Conservation (phyloP, 2,329 filamentous ascomycete species). For the Xylaria sp. region DNA sequence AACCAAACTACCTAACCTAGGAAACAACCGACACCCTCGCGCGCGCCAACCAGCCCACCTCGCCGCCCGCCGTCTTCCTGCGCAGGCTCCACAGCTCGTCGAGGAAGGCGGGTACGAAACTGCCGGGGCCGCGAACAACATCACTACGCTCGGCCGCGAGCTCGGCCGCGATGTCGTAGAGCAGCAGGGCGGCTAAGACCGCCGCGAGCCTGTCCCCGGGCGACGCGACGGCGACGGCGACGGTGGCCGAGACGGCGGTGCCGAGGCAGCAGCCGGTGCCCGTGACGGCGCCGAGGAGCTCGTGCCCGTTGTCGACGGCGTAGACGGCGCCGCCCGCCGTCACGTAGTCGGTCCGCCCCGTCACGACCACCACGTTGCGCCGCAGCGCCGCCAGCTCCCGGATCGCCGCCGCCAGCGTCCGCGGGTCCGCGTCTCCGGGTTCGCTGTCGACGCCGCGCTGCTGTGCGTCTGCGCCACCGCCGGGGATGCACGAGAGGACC, state of each 20-base stretch:
- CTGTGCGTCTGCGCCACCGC: constrained; percentile 41
- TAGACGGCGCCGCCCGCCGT: constrained; percentile 73
- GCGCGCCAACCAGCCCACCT: constrained; percentile 54
- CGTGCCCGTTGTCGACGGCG: constrained; percentile 76
- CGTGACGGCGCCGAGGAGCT: constrained; percentile 69
- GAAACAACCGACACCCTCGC: constrained; percentile 49
- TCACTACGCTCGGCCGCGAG: constrained; percentile 63
- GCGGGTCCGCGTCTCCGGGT: constrained; percentile 49
- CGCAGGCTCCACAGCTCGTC: constrained; percentile 66
- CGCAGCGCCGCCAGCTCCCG: constrained; percentile 67
- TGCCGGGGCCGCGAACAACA: constrained; percentile 81
- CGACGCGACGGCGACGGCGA: constrained; percentile 71
- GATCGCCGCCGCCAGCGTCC: constrained; percentile 66
- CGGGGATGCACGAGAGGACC: constrained; percentile 71
- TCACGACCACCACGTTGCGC: constrained; percentile 77
- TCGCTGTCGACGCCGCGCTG: constrained; percentile 87
- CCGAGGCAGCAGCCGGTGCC: constrained; percentile 86
- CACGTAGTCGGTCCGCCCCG: constrained; percentile 75
- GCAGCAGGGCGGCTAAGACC: constrained; percentile 70
- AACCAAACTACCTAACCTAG: background rate
- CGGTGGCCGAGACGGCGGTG: constrained; percentile 75
- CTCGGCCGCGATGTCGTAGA: constrained; percentile 78
- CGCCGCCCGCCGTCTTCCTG: constrained; percentile 49
- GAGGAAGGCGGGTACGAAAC: constrained; percentile 82
- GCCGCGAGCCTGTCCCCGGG: constrained; percentile 69